Base-by-base conservation (phyloP, 2,329 filamentous ascomycete species). In the Epichloe aotearoae region DNA sequence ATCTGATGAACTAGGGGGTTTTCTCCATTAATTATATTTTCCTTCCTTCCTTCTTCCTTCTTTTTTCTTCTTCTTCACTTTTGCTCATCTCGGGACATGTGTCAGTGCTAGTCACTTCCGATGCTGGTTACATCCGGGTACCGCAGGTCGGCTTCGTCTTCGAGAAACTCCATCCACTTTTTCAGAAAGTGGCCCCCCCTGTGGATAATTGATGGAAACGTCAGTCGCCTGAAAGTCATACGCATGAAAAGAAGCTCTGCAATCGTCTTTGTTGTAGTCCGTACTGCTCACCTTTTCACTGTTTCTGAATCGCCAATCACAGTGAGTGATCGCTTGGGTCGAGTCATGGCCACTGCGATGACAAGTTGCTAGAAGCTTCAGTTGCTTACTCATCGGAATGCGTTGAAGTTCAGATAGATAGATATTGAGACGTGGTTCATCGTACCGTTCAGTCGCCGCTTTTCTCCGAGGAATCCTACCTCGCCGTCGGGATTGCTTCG, bases 281-380 rank as follows among this genome's bases (percentile, higher is more conserved):
- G 26, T 26, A 26, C 26, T 26, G 26, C 26, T 78, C 73, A 95
- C 86, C 79, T 82, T 67, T 84, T 83, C 50, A 95, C 87, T 3
- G 91, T 97, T 65, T 96, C 93, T 53, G 88, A 93, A 66, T 98
- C 93, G 43, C 91, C 93, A 60, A 96, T 84, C 17, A 98, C 78
- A 55, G 87, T 93, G 42, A 98, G 74, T 63, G 93, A 91, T 58
- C 93, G 80, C 70, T 86, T 91, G 5, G 93, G 88, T 57, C 93
- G 81, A 55, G 93, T 98, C 90, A 98, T 97, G 49, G 93, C 91
- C 59, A 97, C 90, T 95, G 88, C 37, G 17, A n/a, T 30, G 7
- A 12, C n/a, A 3, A 20, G 17, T 30, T 37, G 40, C 45, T 33
- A 50, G 47, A 44, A 14, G 19, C 11, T 7, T 42, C 14, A 49